phyloP scores from a whole-genome alignment of 805 yeast species.

The Naumovozyma castellii region DNA sequence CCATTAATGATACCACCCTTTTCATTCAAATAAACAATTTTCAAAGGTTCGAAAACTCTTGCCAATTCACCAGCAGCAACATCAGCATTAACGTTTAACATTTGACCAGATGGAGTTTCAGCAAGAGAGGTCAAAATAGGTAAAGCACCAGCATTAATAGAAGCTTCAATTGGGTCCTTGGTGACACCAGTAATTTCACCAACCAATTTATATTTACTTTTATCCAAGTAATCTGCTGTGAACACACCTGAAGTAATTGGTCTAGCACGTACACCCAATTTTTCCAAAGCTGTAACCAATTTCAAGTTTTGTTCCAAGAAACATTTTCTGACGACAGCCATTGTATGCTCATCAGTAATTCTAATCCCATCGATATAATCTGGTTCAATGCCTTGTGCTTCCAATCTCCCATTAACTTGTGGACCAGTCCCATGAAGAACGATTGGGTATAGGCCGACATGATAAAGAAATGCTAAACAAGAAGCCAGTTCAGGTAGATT shows the following conservation, averaged over 20 bases:
- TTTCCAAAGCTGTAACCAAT: constrained; percentile 89
- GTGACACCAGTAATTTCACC: constrained; percentile 83
- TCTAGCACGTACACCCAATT: constrained; percentile 95
- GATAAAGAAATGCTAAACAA: constrained; percentile 90
- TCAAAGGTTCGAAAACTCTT: constrained; percentile 90
- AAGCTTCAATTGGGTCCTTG: constrained; percentile 84
- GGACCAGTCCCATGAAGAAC: constrained; percentile 99
- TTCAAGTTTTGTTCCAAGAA: constrained; percentile 92
- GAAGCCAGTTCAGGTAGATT: constrained; percentile 89
- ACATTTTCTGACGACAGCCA: constrained; percentile 92
- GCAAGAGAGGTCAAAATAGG: constrained; percentile 96
- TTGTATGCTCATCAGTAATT: constrained; percentile 87
- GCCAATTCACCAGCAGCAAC: constrained; percentile 98
- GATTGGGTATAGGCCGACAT: constrained; percentile 93
- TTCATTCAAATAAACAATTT: constrained; percentile 91
- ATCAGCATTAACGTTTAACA: constrained; percentile 94
- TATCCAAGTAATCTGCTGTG: constrained; percentile 82
- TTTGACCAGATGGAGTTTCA: constrained; percentile 93
- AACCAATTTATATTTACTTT: constrained; percentile 83
- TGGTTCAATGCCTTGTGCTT: constrained; percentile 91
- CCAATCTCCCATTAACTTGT: constrained; percentile 89
- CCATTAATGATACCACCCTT: constrained; percentile 97
- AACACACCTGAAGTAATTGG: constrained; percentile 98
- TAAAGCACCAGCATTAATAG: constrained; percentile 90
- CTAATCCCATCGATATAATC: constrained; percentile 94